phyloP scores from a whole-genome alignment of 352 stramenopile genomes.

The Phytophthora sp. region DNA sequence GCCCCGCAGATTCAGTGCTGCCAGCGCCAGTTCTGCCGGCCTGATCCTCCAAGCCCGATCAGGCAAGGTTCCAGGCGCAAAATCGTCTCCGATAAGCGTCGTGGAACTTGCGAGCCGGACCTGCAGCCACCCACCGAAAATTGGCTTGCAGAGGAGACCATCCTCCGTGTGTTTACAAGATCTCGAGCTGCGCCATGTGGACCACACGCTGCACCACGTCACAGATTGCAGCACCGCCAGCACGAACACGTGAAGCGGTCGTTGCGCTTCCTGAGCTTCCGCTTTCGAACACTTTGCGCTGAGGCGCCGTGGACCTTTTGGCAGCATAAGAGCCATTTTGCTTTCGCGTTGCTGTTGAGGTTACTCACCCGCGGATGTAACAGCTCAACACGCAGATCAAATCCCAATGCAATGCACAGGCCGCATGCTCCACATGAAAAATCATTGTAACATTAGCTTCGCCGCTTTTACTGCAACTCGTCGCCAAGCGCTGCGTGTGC shows the following conservation, averaged over 20 bases:
- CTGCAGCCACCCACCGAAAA: too few species aligned
- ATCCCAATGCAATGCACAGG: conserved; percentile 5
- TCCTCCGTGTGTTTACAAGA: too few species aligned
- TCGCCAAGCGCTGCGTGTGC: conserved; percentile 2
- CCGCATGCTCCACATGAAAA: conserved; percentile 17
- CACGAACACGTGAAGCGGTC: too few species aligned
- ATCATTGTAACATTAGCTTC: too few species aligned
- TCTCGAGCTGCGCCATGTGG: conserved; percentile 7
- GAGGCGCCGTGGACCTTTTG: conserved; percentile 15
- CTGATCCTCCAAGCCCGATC: too few species aligned
- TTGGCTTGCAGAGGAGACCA: too few species aligned
- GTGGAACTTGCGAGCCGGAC: too few species aligned
- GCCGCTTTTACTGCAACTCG: conserved; percentile 5
- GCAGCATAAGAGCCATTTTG: conserved; percentile 17
- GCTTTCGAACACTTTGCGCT: not conserved
- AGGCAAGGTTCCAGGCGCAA: too few species aligned
- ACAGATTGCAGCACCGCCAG: not conserved
- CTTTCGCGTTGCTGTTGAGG: conserved; percentile 14
- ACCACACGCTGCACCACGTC: conserved; percentile 16
- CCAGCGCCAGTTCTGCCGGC: too few species aligned
- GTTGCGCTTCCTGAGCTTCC: too few species aligned
- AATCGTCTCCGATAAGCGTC: too few species aligned
- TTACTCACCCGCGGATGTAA: conserved; percentile 17
- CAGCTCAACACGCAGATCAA: conserved; percentile 24
- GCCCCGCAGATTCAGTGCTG: too few species aligned